A percentile compares a stretch with the other conserved stretches of the same genome.
Conservation (phyloP, 2,329 filamentous ascomycete genomes). For the Periconia sp. region DNA sequence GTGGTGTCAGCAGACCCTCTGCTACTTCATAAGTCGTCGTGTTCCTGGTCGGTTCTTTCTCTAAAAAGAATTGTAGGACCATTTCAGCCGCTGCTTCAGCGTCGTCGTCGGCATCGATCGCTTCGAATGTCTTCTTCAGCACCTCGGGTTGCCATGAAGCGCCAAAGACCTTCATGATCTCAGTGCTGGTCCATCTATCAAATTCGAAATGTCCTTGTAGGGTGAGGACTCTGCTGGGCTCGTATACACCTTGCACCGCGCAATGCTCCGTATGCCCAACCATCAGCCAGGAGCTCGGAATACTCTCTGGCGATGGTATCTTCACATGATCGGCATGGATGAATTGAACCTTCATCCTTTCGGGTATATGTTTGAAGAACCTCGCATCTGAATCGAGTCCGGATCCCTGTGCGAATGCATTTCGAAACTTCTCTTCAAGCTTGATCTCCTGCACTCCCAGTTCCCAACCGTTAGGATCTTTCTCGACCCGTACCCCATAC, state of each 20-base stretch:
- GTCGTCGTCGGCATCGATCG: constrained; percentile 31
- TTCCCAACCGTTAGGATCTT: constrained; percentile 29
- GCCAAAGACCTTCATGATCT: constrained; percentile 43
- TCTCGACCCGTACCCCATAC: constrained; percentile 28
- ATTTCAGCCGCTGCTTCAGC: constrained; percentile 31
- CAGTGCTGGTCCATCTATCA: constrained; percentile 44
- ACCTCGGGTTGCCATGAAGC: constrained; percentile 21
- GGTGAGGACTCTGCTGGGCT: constrained; percentile 43
- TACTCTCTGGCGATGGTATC: constrained; percentile 12
- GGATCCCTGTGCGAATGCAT: not conserved
- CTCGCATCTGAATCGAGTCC: not conserved
- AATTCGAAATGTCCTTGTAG: constrained; percentile 51
- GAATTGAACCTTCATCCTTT: constrained; percentile 39
- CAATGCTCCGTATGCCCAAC: constrained; percentile 37
- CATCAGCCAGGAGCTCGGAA: constrained; percentile 22
- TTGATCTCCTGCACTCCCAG: constrained; percentile 26
- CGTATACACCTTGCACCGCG: constrained; percentile 43
- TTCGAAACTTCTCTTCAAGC: constrained; percentile 18
- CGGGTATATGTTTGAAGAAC: not conserved
- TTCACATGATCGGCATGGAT: constrained; percentile 41
- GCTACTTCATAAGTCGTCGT: constrained; percentile 2
- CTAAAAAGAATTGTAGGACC: constrained; percentile 36
- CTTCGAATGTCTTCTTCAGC: constrained; percentile 20
- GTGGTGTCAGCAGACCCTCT: constrained; percentile 24
- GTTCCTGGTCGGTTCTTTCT: constrained; percentile 4